A percentile compares a stretch with the other conserved stretches of the same genome.
These are phyloP conservation scores for Arthrobotrys sphaeroides DNA, from an alignment of 2,329 filamentous ascomycete species.

Conservation along the genomic window DNA sequence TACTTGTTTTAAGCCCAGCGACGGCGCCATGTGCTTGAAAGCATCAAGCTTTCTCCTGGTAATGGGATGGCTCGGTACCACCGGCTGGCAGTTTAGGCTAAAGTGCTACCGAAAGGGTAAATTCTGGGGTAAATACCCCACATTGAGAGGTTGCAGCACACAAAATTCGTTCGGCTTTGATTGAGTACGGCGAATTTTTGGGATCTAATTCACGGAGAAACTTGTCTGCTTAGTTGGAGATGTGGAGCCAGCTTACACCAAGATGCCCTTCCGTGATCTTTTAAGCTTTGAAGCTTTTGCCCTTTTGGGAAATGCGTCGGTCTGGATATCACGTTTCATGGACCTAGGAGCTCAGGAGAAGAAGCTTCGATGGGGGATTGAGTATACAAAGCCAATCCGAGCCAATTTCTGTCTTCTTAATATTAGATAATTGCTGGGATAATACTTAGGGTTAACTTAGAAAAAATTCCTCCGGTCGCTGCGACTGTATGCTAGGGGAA, in stretches of 20 bases:
- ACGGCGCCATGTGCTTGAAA: background rate
- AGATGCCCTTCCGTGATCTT: no score
- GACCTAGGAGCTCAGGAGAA: no score
- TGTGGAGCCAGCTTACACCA: background rate
- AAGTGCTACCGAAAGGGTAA: constrained; percentile 32
- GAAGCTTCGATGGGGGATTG: no score
- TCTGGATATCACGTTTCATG: no score
- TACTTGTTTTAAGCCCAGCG: background rate
- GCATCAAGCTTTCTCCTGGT: constrained; percentile 14
- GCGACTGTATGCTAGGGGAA: no score
- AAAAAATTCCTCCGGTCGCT: no score
- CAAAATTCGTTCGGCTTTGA: background rate
- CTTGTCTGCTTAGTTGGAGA: background rate
- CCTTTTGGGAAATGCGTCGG: no score
- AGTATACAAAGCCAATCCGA: no score
- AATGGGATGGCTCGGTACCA: constrained; percentile 7
- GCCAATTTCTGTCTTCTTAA: no score
- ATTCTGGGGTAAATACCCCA: constrained; percentile 17
- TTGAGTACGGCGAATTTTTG: background rate
- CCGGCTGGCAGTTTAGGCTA: constrained; percentile 12
- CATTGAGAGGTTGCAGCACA: background rate
- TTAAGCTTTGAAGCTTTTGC: no score
- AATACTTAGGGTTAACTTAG: no score
- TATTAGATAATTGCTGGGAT: no score
- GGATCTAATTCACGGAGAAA: background rate